Conservation (phyloP, 768 basidiomycete species). For the Lentinula boryana region DNA sequence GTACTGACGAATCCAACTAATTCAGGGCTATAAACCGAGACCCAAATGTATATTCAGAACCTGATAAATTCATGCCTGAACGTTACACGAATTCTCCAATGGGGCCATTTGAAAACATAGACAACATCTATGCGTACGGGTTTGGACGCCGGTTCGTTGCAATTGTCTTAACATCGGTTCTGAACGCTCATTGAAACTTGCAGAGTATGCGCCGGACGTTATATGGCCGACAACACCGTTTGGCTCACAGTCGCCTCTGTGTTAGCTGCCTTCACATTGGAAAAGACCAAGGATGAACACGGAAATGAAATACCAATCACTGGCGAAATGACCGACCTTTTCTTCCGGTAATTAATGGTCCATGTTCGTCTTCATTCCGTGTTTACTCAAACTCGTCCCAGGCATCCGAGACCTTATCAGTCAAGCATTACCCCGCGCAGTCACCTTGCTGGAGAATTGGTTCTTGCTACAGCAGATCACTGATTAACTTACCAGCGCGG, state of each 20-base stretch:
- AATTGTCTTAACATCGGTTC: not conserved
- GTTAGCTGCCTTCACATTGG: not conserved
- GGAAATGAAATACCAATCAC: constrained; percentile 1
- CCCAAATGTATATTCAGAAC: constrained; percentile 17
- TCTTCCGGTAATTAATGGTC: not conserved
- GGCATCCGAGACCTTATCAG: constrained; percentile 1
- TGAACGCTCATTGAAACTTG: not conserved
- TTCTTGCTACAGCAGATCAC: not conserved
- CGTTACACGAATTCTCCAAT: constrained; percentile 12
- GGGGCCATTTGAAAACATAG: not conserved
- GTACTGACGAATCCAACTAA: not conserved
- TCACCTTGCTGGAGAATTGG: not conserved
- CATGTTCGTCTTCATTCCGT: not conserved
- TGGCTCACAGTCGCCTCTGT: constrained; percentile 1
- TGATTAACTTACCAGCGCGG: not conserved
- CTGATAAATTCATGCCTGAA: constrained; percentile 14
- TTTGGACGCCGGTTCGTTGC: constrained; percentile 1
- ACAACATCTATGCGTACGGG: not conserved
- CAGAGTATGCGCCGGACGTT: constrained; percentile 2
- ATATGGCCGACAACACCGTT: not conserved
- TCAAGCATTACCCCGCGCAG: not conserved
- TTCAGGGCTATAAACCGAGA: constrained; percentile 19
- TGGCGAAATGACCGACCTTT: not conserved
- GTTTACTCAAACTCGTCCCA: not conserved
- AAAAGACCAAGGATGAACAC: not conserved